Evolutionary conservation across 345 rosid genomes (phyloP).

Genomic region (Arabis alpina): DNA sequence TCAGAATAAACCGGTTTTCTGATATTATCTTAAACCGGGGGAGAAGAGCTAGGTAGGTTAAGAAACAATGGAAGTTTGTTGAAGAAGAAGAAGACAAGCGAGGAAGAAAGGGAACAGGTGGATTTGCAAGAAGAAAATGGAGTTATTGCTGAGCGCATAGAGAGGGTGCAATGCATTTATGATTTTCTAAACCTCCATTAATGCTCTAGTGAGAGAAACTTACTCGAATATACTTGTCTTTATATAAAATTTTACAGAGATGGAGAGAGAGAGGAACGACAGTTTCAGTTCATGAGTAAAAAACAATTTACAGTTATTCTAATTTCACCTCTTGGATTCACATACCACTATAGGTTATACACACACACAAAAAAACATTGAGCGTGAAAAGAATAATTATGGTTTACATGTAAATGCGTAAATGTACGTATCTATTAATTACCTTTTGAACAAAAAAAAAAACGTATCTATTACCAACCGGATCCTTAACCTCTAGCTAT

Average conservation of each 20-base stretch:
- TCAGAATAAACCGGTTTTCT: not conserved
- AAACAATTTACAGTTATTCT: conserved; percentile 30
- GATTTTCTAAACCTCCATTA: conserved; percentile 47
- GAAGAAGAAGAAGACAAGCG: conserved; percentile 29
- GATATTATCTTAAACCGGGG: conserved; percentile 14
- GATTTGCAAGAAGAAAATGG: conserved; percentile 44
- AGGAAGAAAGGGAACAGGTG: conserved; percentile 41
- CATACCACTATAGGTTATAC: conserved; percentile 2
- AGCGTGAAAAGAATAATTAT: conserved; percentile 4
- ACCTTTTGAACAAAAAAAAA: no score
- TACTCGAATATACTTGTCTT: conserved; percentile 6
- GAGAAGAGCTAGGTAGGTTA: conserved; percentile 1
- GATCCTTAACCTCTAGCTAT: conserved; percentile 19
- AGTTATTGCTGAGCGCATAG: conserved; percentile 77
- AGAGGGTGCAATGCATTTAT: conserved; percentile 86
- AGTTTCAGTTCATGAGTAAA: conserved; percentile 26
- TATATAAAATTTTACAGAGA: not conserved
- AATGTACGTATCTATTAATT: conserved; percentile 2
- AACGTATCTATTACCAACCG: conserved; percentile 14
- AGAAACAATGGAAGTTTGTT: conserved; percentile 34
- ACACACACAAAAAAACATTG: not conserved
- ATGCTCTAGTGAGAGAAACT: conserved; percentile 43
- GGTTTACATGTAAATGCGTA: not conserved
- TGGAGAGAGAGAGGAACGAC: not conserved
- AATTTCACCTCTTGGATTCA: conserved; percentile 30